Percentiles rank a stretch among this genome's conserved stretches.
phyloP scores from a whole-genome alignment of 768 basidiomycete species.

The Floccularia luteovirens region DNA sequence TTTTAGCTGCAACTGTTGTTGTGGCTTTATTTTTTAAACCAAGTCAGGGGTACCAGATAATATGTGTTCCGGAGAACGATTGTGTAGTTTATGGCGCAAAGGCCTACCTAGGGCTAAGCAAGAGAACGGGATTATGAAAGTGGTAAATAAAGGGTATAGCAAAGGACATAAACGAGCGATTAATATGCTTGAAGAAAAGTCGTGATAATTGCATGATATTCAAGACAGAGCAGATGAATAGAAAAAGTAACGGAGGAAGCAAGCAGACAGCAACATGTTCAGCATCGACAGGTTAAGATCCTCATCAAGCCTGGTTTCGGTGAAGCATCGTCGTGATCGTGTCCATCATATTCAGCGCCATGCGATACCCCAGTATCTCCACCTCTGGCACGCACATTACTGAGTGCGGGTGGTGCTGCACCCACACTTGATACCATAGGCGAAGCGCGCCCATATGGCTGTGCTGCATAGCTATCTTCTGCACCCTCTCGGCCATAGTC shows the following conservation, averaged over 20 bases:
- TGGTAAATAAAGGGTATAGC: conserved; percentile 11
- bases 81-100: no score
- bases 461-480: conserved; percentile 56
- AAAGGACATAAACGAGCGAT: conserved; percentile 11
- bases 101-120: conserved; percentile 20
- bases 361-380: conserved; percentile 64
- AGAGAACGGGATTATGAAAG: conserved; percentile 15
- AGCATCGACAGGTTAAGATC: conserved; percentile 77
- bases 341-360: conserved; percentile 47
- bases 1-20: no score
- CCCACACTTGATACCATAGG: conserved; percentile 73
- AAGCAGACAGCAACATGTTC: conserved; percentile 25
- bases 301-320: conserved; percentile 52
- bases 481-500: conserved; percentile 41
- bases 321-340: conserved; percentile 44
- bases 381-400: conserved; percentile 61
- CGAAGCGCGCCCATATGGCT: conserved; percentile 70
- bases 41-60: no score
- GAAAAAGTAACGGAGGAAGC: conserved; percentile 21
- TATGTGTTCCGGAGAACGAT: no score
- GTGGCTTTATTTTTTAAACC: no score
- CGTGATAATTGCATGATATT: conserved; percentile 7
- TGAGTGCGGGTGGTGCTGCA: conserved; percentile 65
- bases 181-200: conserved; percentile 11
- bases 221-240: conserved; percentile 6